phyloP scores from a whole-genome alignment of 176 grass and related monocot species.

The Juncus effusus region DNA sequence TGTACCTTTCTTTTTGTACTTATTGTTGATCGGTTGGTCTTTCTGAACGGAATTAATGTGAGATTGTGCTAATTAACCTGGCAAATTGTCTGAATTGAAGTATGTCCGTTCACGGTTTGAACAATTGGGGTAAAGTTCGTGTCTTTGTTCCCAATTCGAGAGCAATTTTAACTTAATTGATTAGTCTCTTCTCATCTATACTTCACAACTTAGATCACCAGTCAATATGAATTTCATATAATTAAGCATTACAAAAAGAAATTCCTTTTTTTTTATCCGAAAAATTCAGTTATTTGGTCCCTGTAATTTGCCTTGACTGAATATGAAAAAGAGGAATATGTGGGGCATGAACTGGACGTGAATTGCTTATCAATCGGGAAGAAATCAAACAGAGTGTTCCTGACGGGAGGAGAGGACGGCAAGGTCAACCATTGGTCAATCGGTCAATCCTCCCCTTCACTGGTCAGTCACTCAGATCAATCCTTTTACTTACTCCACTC shows the following conservation, averaged over 20 bases:
- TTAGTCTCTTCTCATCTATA: too few relatives aligned
- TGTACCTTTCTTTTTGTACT: conserved; percentile 1
- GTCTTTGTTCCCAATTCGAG: too few relatives aligned
- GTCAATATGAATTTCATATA: too few relatives aligned
- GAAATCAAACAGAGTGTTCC: conserved; percentile 80
- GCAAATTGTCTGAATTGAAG: background rate
- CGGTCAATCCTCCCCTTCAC: conserved; percentile 62
- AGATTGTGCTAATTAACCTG: conserved; percentile 4
- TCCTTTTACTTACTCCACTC: background rate
- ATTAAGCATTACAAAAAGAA: too few relatives aligned
- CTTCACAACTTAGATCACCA: too few relatives aligned
- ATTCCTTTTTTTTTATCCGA: too few relatives aligned
- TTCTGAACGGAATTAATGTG: background rate
- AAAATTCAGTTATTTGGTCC: conserved; percentile 14
- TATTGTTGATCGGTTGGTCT: conserved; percentile 11
- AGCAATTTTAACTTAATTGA: too few relatives aligned
- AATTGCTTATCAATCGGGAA: conserved; percentile 76
- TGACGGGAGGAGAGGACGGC: conserved; percentile 69
- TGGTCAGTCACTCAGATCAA: conserved; percentile 40
- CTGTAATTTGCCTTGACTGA: conserved; percentile 42
- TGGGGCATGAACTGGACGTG: conserved; percentile 65
- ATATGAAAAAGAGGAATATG: conserved; percentile 63
- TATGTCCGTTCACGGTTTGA: background rate
- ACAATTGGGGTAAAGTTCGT: too few relatives aligned
- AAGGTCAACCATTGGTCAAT: conserved; percentile 93